phyloP scores from a whole-genome alignment of 139 green algal species.

The Zygnema cylindricum region DNA sequence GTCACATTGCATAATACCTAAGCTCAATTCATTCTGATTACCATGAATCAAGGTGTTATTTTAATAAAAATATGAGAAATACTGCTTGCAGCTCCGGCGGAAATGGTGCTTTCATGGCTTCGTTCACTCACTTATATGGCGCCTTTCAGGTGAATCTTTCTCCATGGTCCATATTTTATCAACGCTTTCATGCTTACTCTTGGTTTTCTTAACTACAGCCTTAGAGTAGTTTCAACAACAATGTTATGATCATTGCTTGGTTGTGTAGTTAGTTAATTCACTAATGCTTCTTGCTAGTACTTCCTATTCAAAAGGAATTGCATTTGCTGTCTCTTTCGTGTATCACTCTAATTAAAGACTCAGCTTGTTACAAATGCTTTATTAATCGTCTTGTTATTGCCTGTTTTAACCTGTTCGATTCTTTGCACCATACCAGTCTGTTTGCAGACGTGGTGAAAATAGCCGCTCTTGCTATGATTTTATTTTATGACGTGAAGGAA shows the following conservation, averaged over 20 bases:
- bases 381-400: too few species aligned
- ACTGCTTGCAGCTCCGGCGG: slow-evolving; percentile 32
- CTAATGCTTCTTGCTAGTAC: neutral
- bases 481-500: slow-evolving; percentile 34
- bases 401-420: too few species aligned
- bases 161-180: neutral
- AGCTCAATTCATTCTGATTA: too few species aligned
- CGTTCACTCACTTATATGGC: slow-evolving; percentile 61
- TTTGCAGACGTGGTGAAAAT: slow-evolving; percentile 66
- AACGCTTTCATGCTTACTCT: neutral
- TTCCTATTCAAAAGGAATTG: neutral
- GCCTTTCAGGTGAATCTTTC: slow-evolving; percentile 50
- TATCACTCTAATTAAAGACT: too few species aligned
- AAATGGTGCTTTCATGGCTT: slow-evolving; percentile 50
- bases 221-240: neutral
- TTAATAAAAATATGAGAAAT: too few species aligned
- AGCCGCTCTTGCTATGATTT: slow-evolving; percentile 60
- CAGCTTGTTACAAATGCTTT: too few species aligned
- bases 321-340: neutral
- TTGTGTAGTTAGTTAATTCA: neutral
- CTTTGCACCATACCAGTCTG: slow-evolving; percentile 24
- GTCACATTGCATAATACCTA: too few species aligned
- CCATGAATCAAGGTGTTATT: too few species aligned
- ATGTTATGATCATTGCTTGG: neutral
- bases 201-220: neutral